Evolutionary conservation across 768 basidiomycete genomes (phyloP), one percentile per base, ranked within the genome.

Genomic region (Phylloporus scabripes): DNA sequence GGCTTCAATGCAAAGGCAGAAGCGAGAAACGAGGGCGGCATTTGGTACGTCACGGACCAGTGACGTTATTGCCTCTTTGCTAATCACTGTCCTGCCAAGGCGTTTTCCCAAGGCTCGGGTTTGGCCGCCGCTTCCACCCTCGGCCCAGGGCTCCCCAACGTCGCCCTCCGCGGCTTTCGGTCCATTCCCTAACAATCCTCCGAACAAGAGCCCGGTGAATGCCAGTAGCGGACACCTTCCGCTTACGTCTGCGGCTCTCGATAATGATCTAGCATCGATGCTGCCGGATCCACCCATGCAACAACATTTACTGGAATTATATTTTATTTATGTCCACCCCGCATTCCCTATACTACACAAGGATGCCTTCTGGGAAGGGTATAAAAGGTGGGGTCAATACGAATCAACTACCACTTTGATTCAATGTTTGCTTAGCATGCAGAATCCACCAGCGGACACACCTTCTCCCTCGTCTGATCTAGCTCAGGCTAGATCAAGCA

Each of bases 31-130:
- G 83, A 85, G 55, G 85, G 82, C 17, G 88, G 86, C 0, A 84
- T 87, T 47, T 88, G 87, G 85, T 80, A 48, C 49, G 78, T 5
- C 34, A 33, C 42, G 24, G 5, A 8, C 6, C 5, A 31, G 18
- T 52, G 45, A 21, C 28, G 20, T 28, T 33, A 21, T 42, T 51
- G 26, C 11, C 53, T 60, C 3, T 50, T 56, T 24, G 43, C 11
- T 61, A 55, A 66, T 26, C n/a, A n/a, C 26, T 21, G 7, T 3
- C 8, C 4, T 8, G 6, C 5, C 60, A 89, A n/a, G 79, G 85
- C 81, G 83, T 24, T 93, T 94, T 68, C 90, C 92, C 0, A 83
- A 82, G 56, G 85, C 90, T 3, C 77, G 91, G n/a, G 86, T 92
- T 21, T 94, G 92, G 92, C 92, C 92, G 24, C 3, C 82, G 3